Base-by-base conservation (phyloP, 140 eudicot species). In the Oenanthe javanica region DNA sequence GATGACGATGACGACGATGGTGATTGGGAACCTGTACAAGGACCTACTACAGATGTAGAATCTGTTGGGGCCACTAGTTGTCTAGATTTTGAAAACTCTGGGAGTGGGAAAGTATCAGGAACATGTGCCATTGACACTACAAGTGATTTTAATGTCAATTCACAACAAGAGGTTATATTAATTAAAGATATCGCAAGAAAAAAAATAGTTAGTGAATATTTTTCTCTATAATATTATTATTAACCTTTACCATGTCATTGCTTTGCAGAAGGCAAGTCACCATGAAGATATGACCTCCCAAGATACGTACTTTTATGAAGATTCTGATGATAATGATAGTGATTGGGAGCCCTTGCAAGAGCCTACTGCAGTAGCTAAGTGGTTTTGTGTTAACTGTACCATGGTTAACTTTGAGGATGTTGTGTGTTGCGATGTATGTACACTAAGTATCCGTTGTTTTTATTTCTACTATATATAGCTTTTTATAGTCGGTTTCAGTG, bases 351-450 rank as follows among this genome's bases (percentile, higher is more conserved):
- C 75, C 36, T 31, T 36, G 15, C 43, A 66, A 66, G 18, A 31
- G 19, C 21, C 75, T 12, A 69, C 87, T 48, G 63, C 85, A 63
- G 80, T 88, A 80, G 63, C 80, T 47, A 88, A 84, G 91, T 89
- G 98, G 98, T 89, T 89, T 88, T 94, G 98, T 79, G 86, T 86
- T 80, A 94, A 94, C 79, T 94, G 98, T 80, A 94, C 98, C 4
- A 88, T 94, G 94, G 85, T 79, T 77, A 94, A 94, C 79, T n/a
- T 85, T 80, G 94, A 84, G 70, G 89, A 76, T 77, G 87, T 84
- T 77, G 50, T 80, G 81, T 80, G 85, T 83, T 94, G 98, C 78
- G 87, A 88, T 84, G 98, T 94, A 92, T 79, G 96, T 64, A 74
- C 82, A 80, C 75, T 80, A 51, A 36, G 6, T 52, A 64, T 64